Conservation (phyloP, 768 basidiomycete genomes). For the Lepiota venenata region DNA sequence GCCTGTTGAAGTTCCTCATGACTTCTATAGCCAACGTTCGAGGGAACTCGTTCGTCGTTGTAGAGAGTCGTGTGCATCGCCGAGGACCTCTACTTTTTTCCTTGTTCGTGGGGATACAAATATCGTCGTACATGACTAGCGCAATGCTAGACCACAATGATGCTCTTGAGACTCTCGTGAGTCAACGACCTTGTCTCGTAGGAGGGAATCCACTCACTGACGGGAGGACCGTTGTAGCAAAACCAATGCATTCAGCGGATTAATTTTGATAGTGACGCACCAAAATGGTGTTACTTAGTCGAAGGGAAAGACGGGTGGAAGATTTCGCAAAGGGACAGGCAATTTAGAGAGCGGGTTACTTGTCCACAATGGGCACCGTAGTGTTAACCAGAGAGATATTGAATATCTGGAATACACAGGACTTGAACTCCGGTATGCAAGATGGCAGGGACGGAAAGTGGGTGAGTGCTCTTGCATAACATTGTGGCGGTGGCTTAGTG, state of each 20-base stretch:
- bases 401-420: neutral
- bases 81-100: neutral
- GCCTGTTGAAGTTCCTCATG: neutral
- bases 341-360: neutral
- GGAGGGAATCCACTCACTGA: neutral
- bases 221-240: neutral
- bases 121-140: too few species aligned
- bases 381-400: neutral
- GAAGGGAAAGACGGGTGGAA: neutral
- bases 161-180: too few species aligned
- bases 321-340: neutral
- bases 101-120: neutral
- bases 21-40: neutral
- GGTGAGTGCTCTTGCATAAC: neutral
- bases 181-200: neutral
- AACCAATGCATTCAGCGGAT: neutral
- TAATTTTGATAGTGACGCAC: neutral
- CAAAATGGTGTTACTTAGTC: slow-evolving; percentile 3
- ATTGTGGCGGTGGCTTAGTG: neutral
- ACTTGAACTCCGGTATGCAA: neutral
- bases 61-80: neutral
- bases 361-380: neutral
- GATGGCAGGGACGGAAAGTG: slow-evolving; percentile 6
- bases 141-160: too few species aligned
- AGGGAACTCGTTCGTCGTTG: neutral